Evolutionary conservation across 2,329 filamentous ascomycete species (phyloP).

Genomic region (Aspergillus novoparasiticus): DNA sequence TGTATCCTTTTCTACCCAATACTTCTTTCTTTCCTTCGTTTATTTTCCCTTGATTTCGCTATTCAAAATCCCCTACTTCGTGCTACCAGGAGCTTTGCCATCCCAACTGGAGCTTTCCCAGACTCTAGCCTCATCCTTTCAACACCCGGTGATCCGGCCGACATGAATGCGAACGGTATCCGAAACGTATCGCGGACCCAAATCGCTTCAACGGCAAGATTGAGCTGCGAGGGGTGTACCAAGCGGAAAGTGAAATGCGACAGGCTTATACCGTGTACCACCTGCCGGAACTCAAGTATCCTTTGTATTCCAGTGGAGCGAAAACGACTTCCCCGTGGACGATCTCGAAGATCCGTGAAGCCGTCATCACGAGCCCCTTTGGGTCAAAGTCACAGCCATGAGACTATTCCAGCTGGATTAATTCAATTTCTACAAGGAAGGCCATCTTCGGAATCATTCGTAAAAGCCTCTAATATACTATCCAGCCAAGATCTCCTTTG

Average conservation of each 20-base stretch:
- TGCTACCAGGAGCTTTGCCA: too few species aligned
- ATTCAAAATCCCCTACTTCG: too few species aligned
- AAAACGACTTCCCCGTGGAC: constrained; percentile 34
- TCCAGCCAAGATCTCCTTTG: too few species aligned
- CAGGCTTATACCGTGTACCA: constrained; percentile 35
- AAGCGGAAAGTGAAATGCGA: constrained; percentile 38
- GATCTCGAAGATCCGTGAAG: constrained; percentile 22
- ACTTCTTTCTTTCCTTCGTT: too few species aligned
- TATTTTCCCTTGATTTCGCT: too few species aligned
- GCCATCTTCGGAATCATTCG: too few species aligned
- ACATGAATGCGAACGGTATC: too few species aligned
- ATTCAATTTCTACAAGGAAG: accelerated
- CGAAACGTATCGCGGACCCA: too few species aligned
- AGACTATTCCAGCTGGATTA: constrained; percentile 19
- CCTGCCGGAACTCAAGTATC: constrained; percentile 27
- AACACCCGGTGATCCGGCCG: too few species aligned
- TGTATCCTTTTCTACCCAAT: too few species aligned
- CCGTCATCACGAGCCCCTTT: not conserved
- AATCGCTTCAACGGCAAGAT: not conserved
- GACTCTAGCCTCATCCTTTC: accelerated
- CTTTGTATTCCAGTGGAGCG: constrained; percentile 33
- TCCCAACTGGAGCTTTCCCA: too few species aligned
- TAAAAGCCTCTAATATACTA: too few species aligned
- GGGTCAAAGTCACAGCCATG: constrained; percentile 19
- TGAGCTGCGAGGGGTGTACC: constrained; percentile 34